Conservation (phyloP, 495 filamentous ascomycete species). For the Aspergillus funiculosus region DNA sequence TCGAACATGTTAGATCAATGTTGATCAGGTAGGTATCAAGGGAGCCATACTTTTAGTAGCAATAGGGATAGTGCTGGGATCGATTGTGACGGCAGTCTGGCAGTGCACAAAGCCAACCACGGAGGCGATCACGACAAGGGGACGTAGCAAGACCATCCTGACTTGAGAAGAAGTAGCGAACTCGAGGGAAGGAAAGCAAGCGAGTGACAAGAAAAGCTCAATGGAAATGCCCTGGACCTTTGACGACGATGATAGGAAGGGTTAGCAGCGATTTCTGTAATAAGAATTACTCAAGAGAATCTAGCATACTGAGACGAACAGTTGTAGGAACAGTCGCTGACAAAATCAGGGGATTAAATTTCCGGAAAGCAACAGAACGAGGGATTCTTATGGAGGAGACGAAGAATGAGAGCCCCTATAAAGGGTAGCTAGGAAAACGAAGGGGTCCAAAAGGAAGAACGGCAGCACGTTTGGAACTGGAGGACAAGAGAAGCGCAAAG, state of each 20-base stretch:
- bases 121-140: conserved; percentile 29
- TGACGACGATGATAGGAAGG: no score
- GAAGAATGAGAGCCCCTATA: not conserved
- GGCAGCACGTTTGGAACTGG: no score
- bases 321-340: not conserved
- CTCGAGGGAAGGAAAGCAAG: conserved; percentile 4
- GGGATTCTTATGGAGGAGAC: not conserved
- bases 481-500: not conserved
- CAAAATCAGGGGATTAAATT: not conserved
- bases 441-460: conserved; percentile 1
- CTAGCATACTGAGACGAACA: not conserved
- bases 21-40: conserved; percentile 6
- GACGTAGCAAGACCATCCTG: conserved; percentile 26
- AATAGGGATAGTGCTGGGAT: conserved; percentile 52
- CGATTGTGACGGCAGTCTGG: conserved; percentile 44
- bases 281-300: not conserved
- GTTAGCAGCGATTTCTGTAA: no score
- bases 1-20: conserved; percentile 3
- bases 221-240: no score
- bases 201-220: not conserved
- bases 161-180: conserved; percentile 6
- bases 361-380: not conserved
- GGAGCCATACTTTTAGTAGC: conserved; percentile 37
- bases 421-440: conserved; percentile 9
- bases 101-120: conserved; percentile 30